phyloP scores from a whole-genome alignment of 257 asterid genomes.

The Parsonsia alboflavescens region DNA sequence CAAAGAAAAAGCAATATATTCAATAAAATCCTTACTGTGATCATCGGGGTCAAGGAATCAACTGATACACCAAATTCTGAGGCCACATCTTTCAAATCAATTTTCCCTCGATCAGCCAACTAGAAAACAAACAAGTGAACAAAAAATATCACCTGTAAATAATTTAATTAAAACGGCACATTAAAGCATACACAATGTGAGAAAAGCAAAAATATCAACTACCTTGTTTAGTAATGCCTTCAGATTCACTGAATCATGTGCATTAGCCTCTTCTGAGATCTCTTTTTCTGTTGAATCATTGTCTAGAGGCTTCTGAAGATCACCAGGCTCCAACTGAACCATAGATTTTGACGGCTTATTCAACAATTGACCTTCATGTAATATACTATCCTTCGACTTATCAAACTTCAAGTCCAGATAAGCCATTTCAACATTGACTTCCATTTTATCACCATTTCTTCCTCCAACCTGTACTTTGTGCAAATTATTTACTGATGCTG shows the following conservation, averaged over 20 bases:
- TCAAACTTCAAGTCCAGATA: constrained; percentile 25
- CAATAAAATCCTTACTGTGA: constrained; percentile 48
- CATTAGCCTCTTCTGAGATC: constrained; percentile 31
- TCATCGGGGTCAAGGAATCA: constrained; percentile 51
- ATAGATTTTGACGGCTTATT: constrained; percentile 34
- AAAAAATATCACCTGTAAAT: not conserved
- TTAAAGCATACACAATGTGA: not conserved
- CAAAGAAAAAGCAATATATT: not conserved
- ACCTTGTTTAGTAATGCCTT: constrained; percentile 73
- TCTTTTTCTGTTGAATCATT: constrained; percentile 30
- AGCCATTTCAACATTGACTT: constrained; percentile 26
- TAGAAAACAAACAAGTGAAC: constrained; percentile 24
- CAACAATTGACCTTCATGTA: constrained; percentile 33
- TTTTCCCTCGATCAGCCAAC: constrained; percentile 80
- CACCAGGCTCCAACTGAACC: constrained; percentile 37
- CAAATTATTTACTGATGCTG: constrained; percentile 18
- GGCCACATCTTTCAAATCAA: constrained; percentile 63
- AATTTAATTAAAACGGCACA: not conserved
- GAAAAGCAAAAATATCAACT: constrained; percentile 12
- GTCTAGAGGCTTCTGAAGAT: constrained; percentile 27
- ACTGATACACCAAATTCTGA: constrained; percentile 69
- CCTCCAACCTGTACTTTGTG: constrained; percentile 25
- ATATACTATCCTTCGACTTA: constrained; percentile 35
- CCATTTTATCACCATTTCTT: constrained; percentile 31
- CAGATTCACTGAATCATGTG: constrained; percentile 37